Evolutionary conservation across 2,329 filamentous ascomycete genomes (phyloP), one percentile per base, ranked within the genome.

Genomic region (Huntiella bhutanensis): DNA sequence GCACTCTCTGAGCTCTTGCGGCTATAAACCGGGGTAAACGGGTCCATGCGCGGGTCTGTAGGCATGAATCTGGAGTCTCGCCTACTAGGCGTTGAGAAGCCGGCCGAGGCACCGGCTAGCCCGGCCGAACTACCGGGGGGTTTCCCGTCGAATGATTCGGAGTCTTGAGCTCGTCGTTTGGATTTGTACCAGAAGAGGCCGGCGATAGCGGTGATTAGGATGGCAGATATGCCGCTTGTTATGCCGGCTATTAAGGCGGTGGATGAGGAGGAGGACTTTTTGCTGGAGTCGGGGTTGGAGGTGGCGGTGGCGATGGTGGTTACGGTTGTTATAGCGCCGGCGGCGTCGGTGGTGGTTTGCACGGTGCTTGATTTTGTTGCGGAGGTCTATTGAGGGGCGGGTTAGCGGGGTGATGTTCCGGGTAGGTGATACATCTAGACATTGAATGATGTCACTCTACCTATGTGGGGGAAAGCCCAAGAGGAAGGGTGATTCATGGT

Each of bases 1-100:
- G 80, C 61, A 55, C 74, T 79, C 56, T 79, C 75, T 51, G 69
- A 68, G 53, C 74, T 78, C 56, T 70, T 70, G 19, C 70, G 64
- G 38, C 63, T 61, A 56, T 77, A 79, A 13, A 68, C 69, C 33
- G 67, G 65, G 41, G 70, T 67, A 51, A 71, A 76, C 0, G 75
- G 75, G 54, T 79, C 71, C 62, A 79, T 69, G 39, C 75, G 66
- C 32, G 75, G 75, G 55, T 80, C 75, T 46, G 77, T 68, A 6
- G 72, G 70, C 64, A 72, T 68, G 45, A 77, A 57, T 39, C 64
- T 63, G 56, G 69, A 71, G 51, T 65, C 71, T 47, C 69, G 67
- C 48, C 71, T 67, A 36, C 66, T 63, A 5, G 61, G 62, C 3
- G 64, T 64, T 28, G 51, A 57, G 7, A 41, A 47, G 11, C 40